Evolutionary conservation across 441 rosid genomes (phyloP).

Genomic region (Gossypium gossypioides): DNA sequence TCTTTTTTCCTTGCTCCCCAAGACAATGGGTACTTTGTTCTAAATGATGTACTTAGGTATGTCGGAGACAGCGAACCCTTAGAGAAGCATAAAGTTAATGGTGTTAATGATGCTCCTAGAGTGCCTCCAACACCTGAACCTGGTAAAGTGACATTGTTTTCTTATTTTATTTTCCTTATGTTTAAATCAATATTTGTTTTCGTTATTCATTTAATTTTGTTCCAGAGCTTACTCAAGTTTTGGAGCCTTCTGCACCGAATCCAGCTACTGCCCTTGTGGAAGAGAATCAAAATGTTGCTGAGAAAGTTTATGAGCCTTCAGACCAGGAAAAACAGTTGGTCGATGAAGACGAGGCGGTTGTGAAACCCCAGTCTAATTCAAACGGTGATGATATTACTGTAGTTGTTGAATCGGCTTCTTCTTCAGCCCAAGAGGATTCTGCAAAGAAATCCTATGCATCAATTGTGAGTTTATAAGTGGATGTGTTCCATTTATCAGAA

Average conservation of each 20-base stretch:
- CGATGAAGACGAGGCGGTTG: conserved; percentile 27
- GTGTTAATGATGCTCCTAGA: conserved; percentile 16
- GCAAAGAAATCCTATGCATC: conserved; percentile 63
- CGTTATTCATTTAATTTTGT: background rate
- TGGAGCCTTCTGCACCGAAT: conserved; percentile 35
- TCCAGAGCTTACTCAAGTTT: conserved; percentile 31
- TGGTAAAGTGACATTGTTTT: conserved; percentile 19
- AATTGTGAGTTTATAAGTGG: conserved; percentile 38
- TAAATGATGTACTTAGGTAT: conserved; percentile 54
- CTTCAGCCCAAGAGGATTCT: conserved; percentile 33
- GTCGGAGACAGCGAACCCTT: conserved; percentile 32
- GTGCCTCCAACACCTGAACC: conserved; percentile 25
- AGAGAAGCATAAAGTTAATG: conserved; percentile 25
- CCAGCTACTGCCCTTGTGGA: conserved; percentile 21
- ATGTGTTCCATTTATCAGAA: conserved; percentile 5
- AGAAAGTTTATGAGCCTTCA: conserved; percentile 21
- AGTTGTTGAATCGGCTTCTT: conserved; percentile 30
- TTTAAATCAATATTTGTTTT: background rate
- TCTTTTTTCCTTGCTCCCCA: conserved; percentile 68
- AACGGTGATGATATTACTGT: conserved; percentile 26
- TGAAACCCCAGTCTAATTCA: conserved; percentile 24
- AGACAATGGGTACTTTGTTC: conserved; percentile 52
- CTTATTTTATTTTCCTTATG: background rate
- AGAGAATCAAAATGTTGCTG: conserved; percentile 27
- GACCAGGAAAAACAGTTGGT: conserved; percentile 22